Base-by-base conservation (phyloP, 2,329 filamentous ascomycete genomes). In the Chaetomium strumarium region DNA sequence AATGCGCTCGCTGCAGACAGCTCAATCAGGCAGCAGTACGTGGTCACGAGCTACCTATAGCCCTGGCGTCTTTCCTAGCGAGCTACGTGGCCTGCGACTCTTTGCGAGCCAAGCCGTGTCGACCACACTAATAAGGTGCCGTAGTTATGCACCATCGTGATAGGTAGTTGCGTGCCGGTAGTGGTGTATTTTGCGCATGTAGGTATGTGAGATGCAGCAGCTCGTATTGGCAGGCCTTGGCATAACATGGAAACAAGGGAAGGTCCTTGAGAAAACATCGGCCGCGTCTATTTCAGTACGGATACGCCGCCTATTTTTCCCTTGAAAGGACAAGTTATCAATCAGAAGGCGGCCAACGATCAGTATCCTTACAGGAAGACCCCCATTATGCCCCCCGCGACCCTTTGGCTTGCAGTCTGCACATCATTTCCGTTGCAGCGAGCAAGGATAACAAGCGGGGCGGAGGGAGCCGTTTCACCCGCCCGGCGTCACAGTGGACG, bases 381-480 rank as follows among this genome's bases (percentile, higher is more conserved):
- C 20, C 24, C 13, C 51, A 46, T 10, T 14, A 34, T 16, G 8
- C 31, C 29, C 31, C 48, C 34, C 40, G 36, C 45, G 30, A 44
- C 17, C 19, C 39, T 36, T 37, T 51, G 34, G 33, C 37, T n/a
- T 52, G 14, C 24, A 24, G 24, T 45, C 58, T 60, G 58, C 58
- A 60, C 58, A 60, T 59, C 57, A 59, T 57, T 55, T 53, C 55
- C 44, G 48, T 31, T 57, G 55, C 55, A 57, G 55, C 50, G 24
- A 51, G 46, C 50, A 48, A 50, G 54, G 54, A 48, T 53, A 30
- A 36, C 40, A 48, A 30, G 43, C 51, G 49, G 51, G 51, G 51
- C 37, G 14, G 14, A 17, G 17, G 17, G 34, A 2, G n/a, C 29
- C 30, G 24, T 36, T 53, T 46, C 44, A 30, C 39, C 14, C 29